These are phyloP conservation scores for Thielaviopsis euricoi DNA, from an alignment of 2,329 filamentous ascomycete species.

Conservation along the genomic window DNA sequence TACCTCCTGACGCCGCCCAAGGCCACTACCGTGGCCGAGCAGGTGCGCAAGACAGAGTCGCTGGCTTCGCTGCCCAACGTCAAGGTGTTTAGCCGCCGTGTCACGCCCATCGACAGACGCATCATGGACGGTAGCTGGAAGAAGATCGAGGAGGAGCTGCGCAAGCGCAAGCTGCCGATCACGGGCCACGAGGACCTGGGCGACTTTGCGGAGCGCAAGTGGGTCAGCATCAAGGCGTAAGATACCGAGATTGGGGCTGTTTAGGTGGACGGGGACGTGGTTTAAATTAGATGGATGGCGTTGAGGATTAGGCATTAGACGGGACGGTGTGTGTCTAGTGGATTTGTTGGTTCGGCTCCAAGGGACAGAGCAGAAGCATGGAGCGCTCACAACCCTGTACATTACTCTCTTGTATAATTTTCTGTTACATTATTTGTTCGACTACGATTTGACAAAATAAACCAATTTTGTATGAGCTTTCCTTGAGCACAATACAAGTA, in stretches of 20 bases:
- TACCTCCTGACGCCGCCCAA: constrained; percentile 37
- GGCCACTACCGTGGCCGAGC: constrained; percentile 45
- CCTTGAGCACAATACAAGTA: no score
- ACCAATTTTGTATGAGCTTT: no score
- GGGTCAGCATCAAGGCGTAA: constrained; percentile 25
- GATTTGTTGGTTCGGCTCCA: neutral
- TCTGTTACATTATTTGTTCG: neutral
- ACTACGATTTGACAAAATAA: neutral
- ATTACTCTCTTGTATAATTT: constrained; percentile 6
- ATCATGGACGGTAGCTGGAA: constrained; percentile 60
- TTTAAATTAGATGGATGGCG: no score
- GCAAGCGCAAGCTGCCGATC: constrained; percentile 42
- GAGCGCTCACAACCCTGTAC: constrained; percentile 2
- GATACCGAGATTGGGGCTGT: neutral
- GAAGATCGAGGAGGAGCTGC: constrained; percentile 56
- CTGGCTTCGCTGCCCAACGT: constrained; percentile 51
- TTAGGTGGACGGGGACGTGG: no score
- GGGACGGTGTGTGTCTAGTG: neutral
- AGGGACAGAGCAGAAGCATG: neutral
- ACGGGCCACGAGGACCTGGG: constrained; percentile 26
- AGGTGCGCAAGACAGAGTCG: constrained; percentile 30
- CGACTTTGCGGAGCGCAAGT: constrained; percentile 27
- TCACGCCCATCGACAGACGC: constrained; percentile 58
- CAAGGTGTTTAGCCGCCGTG: constrained; percentile 42
- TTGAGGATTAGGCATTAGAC: no score